Evolutionary conservation across 768 basidiomycete species (phyloP), one percentile per base, ranked within the genome.

Genomic region (Naematelia aurantialba): DNA sequence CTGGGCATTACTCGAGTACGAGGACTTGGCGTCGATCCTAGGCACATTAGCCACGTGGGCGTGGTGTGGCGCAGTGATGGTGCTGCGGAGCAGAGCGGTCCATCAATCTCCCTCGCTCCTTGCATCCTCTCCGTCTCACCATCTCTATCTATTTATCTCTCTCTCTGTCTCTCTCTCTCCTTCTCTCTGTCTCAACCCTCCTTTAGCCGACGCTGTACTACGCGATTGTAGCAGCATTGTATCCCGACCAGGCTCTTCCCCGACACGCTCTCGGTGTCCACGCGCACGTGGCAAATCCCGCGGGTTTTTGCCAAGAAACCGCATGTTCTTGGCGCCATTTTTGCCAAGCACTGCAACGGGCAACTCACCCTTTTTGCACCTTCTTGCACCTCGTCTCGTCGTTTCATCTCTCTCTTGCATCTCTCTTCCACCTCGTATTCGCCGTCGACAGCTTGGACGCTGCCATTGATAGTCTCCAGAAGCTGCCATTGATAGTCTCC

Each of bases 331-430:
- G 12, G n/a, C 11, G n/a, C 45, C 19, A 24, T 46, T 24, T 46
- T 4, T 24, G 19, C 45, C 45, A 4, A n/a, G 8, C 14, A 17
- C 14, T 19, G 19, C 45, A 46, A 5, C 45, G 19, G 19, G 19
- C 25, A 46, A 4, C 45, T 19, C 45, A 14, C 45, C 5, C 8
- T 46, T 24, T 24, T 4, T 17, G 19, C 45, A 4, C 14, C 25
- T 24, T 46, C 4, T 24, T 4, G 19, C 19, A n/a, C 49, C 12
- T 14, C 25, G 3, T 19, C n/a, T 10, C 13, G 3, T 48, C 49
- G 55, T 17, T 29, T 13, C 49, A 56, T 29, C 55, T 47, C 11
- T 49, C 55, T 5, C 30, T 56, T 5, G 45, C 55, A 8, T 29
- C 45, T 17, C 17, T 47, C 19, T 26, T 34, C 10, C 31, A 21